Evolutionary conservation across 2,329 filamentous ascomycete species (phyloP).

Genomic region (Calonectria pauciramosa): DNA sequence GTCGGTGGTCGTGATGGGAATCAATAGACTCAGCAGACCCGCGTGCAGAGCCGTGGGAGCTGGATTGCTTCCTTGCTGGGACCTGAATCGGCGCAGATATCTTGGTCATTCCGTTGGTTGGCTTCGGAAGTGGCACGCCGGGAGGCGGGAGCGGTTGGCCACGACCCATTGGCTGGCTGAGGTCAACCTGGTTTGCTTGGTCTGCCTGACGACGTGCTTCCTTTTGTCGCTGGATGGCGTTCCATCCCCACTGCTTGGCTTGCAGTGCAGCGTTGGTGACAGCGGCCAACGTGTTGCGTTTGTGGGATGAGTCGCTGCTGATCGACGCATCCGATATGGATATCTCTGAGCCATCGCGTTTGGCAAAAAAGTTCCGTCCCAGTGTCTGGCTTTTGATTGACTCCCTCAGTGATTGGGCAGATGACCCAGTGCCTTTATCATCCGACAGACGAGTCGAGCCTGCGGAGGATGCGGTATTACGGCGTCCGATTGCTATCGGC

Average conservation of each 20-base stretch:
- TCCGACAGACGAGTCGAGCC: constrained; percentile 46
- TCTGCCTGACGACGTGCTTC: constrained; percentile 55
- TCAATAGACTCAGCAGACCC: constrained; percentile 38
- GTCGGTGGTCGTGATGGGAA: constrained; percentile 36
- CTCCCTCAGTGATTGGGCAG: constrained; percentile 49
- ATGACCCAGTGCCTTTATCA: constrained; percentile 46
- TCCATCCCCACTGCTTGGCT: constrained; percentile 72
- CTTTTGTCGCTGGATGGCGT: constrained; percentile 66
- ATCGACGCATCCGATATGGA: constrained; percentile 53
- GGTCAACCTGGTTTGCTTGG: constrained; percentile 55
- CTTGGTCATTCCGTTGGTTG: constrained; percentile 72
- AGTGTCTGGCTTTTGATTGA: constrained; percentile 58
- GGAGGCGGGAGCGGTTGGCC: constrained; percentile 87
- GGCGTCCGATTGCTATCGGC: constrained; percentile 46
- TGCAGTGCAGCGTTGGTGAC: constrained; percentile 69
- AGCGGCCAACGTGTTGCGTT: constrained; percentile 66
- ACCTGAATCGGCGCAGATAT: constrained; percentile 67
- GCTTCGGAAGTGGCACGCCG: constrained; percentile 79
- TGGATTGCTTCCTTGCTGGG: constrained; percentile 75
- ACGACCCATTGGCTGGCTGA: constrained; percentile 81
- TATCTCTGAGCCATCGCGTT: constrained; percentile 54
- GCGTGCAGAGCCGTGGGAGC: constrained; percentile 52
- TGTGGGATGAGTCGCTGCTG: constrained; percentile 51
- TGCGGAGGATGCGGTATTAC: constrained; percentile 56
- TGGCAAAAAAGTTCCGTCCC: constrained; percentile 56